Evolutionary conservation across 441 rosid species (phyloP), one percentile per base, ranked within the genome.

Genomic region (Croton setiger): DNA sequence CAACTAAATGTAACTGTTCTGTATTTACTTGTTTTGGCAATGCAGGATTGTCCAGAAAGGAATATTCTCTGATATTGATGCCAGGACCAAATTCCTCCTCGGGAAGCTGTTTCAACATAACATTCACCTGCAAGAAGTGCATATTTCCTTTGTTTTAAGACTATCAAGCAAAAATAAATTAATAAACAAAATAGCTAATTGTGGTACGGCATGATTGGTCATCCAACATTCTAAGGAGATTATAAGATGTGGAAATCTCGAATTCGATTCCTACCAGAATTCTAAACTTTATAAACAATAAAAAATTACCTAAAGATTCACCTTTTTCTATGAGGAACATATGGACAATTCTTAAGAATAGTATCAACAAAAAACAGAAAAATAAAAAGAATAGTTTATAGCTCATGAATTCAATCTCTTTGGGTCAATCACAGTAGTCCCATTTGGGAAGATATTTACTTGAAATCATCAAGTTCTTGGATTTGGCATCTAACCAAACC

Each of bases 61-160:
- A 90, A 75, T 90, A 95, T 78, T 92, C 99, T 82, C 96, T 95
- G 72, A 89, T 79, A 76, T 75, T 73, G 53, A 89, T 88, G 67
- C 80, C 82, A 43, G 93, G 97, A 73, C 99, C 99, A 78, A 90
- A 95, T 79, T 92, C 98, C 68, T 95, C 96, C 70, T 77, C 84
- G 2, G 89, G 81, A 44, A 80, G 75, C 71, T 82, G 86, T 74
- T 90, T 81, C 76, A 89, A 58, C 95, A 95, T 90, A 63, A 78
- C 78, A 82, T 92, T 85, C 70, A 95, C 90, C 99, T 92, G 85
- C 78, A 82, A 68, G 13, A 53, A 73, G 20, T 43, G 13, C 57
- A 67, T 69, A 65, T 59, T 63, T 31, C 43, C n/a, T 37, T n/a
- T n/a, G n/a, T 41, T 57, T 63, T 53, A 67, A 21, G 21, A 69